These are phyloP conservation scores for Macrotyloma uniflorum DNA, from an alignment of 306 rosid genomes.

Conservation along the genomic window DNA sequence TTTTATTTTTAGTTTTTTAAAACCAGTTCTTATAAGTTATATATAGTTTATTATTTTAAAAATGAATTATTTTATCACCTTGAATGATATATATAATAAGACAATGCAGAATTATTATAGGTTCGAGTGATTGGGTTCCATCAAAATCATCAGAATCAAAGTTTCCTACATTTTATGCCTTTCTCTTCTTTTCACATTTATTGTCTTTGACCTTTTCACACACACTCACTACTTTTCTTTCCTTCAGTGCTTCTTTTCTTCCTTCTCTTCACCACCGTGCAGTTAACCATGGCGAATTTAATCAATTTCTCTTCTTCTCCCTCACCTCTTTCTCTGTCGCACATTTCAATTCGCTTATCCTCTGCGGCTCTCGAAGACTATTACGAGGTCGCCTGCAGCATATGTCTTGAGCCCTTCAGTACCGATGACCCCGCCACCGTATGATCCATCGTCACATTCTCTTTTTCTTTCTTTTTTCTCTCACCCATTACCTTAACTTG, in stretches of 20 bases:
- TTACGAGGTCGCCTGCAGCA: slow-evolving; percentile 71
- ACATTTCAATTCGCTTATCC: slow-evolving; percentile 33
- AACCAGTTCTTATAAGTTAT: background rate
- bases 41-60: too few relatives aligned
- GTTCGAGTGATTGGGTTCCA: slow-evolving; percentile 26
- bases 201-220: slow-evolving; percentile 50
- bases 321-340: background rate
- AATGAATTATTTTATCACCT: too few relatives aligned
- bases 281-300: slow-evolving; percentile 43
- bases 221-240: slow-evolving; percentile 20
- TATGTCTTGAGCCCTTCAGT: slow-evolving; percentile 71
- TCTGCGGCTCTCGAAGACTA: slow-evolving; percentile 46
- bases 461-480: background rate
- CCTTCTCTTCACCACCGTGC: background rate
- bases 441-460: slow-evolving; percentile 20
- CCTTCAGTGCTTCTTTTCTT: slow-evolving; percentile 38
- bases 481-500: background rate
- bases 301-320: slow-evolving; percentile 28
- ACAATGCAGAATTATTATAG: background rate
- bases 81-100: background rate
- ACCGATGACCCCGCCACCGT: slow-evolving; percentile 66
- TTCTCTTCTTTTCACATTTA: slow-evolving; percentile 36
- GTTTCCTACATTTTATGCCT: slow-evolving; percentile 39
- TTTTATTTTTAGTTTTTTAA: background rate
- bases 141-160: slow-evolving; percentile 52